Evolutionary conservation across 495 filamentous ascomycete genomes (phyloP).

Genomic region (Aspergillus campestris): DNA sequence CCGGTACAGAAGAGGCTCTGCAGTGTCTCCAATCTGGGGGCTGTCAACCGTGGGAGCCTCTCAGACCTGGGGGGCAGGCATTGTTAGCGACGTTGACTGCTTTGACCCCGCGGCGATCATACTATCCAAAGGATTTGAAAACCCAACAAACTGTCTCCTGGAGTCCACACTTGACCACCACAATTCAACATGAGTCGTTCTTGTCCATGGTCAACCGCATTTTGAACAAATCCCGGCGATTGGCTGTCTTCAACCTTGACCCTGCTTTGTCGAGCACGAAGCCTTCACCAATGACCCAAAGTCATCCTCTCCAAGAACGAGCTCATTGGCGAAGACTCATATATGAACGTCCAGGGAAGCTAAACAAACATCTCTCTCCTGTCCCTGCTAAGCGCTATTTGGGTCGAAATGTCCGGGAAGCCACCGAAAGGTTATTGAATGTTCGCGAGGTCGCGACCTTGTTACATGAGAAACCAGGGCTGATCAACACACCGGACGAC

Average conservation of each 20-base stretch:
- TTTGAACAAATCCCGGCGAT: constrained; percentile 23
- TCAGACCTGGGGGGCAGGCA: constrained; percentile 25
- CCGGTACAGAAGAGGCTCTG: constrained; percentile 53
- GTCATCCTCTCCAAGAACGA: constrained; percentile 19
- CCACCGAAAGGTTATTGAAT: constrained; percentile 2
- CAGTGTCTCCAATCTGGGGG: constrained; percentile 35
- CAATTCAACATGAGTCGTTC: constrained; percentile 49
- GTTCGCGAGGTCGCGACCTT: constrained; percentile 22
- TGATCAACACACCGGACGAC: constrained; percentile 14
- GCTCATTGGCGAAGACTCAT: constrained; percentile 26
- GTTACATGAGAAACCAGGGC: constrained; percentile 16
- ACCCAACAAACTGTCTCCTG: constrained; percentile 43
- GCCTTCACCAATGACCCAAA: background rate
- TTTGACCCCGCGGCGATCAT: constrained; percentile 46
- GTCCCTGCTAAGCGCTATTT: constrained; percentile 7
- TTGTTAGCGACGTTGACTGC: constrained; percentile 35
- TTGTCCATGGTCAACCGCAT: constrained; percentile 32
- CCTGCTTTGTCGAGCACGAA: background rate
- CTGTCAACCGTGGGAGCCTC: constrained; percentile 39
- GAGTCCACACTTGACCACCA: constrained; percentile 30
- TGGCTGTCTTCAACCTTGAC: constrained; percentile 20
- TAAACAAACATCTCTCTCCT: background rate
- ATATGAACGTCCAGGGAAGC: constrained; percentile 25
- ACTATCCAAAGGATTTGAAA: constrained; percentile 46
- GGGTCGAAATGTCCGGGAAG: constrained; percentile 4